Percentiles rank a stretch among this genome's conserved stretches.
Evolutionary conservation across 192 early-diverging fungal genomes (phyloP).

Genomic region (Endogone sp.): DNA sequence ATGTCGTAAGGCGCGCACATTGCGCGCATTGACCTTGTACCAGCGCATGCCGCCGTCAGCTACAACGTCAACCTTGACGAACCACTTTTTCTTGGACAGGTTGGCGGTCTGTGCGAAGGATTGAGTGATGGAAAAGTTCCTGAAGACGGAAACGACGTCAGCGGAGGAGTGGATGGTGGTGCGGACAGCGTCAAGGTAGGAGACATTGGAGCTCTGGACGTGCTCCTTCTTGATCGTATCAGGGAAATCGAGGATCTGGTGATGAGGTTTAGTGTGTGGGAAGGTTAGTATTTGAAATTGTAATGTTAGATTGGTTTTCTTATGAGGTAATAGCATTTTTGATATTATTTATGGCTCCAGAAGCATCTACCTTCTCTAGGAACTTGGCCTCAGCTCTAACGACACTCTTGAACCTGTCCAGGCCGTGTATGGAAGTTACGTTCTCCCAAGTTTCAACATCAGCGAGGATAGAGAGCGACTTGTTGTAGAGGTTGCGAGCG

Average conservation of each 20-base stretch:
- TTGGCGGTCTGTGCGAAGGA: constrained; percentile 6
- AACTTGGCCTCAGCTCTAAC: constrained; percentile 23
- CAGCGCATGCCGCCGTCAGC: constrained; percentile 43
- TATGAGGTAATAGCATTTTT: background rate
- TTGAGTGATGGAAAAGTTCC: constrained; percentile 9
- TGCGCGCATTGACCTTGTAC: constrained; percentile 47
- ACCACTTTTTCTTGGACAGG: constrained; percentile 5
- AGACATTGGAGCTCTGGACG: constrained; percentile 25
- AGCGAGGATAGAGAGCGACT: background rate
- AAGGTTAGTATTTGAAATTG: no score
- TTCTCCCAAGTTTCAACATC: background rate
- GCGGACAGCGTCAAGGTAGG: constrained; percentile 31
- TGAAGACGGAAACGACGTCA: constrained; percentile 1
- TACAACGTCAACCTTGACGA: constrained; percentile 42
- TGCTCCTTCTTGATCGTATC: constrained; percentile 16
- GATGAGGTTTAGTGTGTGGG: background rate
- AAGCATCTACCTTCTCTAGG: constrained; percentile 20
- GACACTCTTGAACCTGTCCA: constrained; percentile 19
- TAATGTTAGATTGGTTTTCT: background rate
- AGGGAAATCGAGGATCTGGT: constrained; percentile 19
- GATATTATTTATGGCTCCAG: no score
- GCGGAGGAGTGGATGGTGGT: constrained; percentile 7
- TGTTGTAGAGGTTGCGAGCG: background rate
- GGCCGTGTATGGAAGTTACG: constrained; percentile 9
- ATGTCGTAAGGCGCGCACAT: constrained; percentile 37